Evolutionary conservation across 202 grass and related monocot species (phyloP), one percentile per base, ranked within the genome.

Genomic region (Miscanthus sacchariflorus): DNA sequence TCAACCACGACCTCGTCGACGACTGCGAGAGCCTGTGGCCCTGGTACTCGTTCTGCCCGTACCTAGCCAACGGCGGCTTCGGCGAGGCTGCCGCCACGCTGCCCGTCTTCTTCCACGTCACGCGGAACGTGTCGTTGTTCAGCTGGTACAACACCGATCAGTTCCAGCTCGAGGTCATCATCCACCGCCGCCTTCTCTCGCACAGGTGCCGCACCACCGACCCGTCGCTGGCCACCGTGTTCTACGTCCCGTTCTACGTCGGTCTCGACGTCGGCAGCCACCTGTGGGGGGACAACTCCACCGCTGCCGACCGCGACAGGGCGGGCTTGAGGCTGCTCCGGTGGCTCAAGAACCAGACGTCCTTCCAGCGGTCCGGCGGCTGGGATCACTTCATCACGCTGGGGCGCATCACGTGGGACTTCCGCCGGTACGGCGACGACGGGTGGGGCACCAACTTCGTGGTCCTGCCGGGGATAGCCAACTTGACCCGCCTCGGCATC

Each of bases 351-450:
- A 86, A 90, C 36, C 92, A 96, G 85, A 70, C 80, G 14, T 72
- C 83, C 4, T 96, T 90, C 87, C 52, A 35, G 74, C 90, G 45
- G 3, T 96, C 96, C 42, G 89, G 89, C 49, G 96, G 93, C 5
- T 89, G 85, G 90, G 96, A 94, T 15, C 96, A 98, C 87, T 98
- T 98, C 90, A 91, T 92, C 65, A 69, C 89, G 24, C 70, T 98
- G 3, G 96, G 96, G 19, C 90, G 93, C 70, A 98, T 98, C 80
- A 93, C 96, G 15, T 98, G 96, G 96, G 96, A 98, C 74, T 98
- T 98, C 84, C 96, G 94, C 12, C 93, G 96, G 39, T 72, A 77
- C 54, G 35, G 63, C 59, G 54, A 81, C 67, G 85, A 74, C 49
- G 90, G 87, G 3, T 96, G 96, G 96, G 96, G 96, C 68, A 88